Evolutionary conservation across 164 flowering plant species (phyloP), one percentile per base, ranked within the genome.

Genomic region (Litsea cubeba): DNA sequence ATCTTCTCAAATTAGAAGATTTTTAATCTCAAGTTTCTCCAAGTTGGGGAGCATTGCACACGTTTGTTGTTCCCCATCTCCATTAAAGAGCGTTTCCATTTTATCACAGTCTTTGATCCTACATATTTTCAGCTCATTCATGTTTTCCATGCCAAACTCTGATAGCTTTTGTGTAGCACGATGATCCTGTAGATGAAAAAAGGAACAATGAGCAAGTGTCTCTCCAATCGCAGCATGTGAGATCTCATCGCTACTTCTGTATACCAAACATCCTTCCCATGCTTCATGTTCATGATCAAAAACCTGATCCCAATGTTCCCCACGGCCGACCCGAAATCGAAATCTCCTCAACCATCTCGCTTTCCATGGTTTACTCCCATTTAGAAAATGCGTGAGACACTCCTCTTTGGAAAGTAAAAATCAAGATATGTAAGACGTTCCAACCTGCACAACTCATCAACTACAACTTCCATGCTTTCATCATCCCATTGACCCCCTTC

Each of bases 401-500:
- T 69, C 71, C 17, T 35, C 25, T 15, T 28, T 30, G 78, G 79
- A 60, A 79, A 70, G 71, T 23, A 46, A 11, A 78, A 67, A 12
- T 71, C 63, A 35, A 78, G 71, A 22, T 5, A 12, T 0, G 26
- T 64, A 28, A 79, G 28, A n/a, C 32, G 12, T 20, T 8, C 1
- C 18, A 79, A 66, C 54, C 26, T 28, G 5, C 50, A 17, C 62
- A 79, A 15, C 5, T 54, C 11, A 28, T 72, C 81, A n/a, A 64
- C 14, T 1, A 73, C 26, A 51, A 10, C 69, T 20, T 46, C 63
- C 14, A 28, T 67, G 30, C 2, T n/a, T 3, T 0, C 26, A 1
- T 28, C 35, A 30, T 73, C 18, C 79, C 82, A 79, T 58, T 70
- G 26, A 25, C 28, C 63, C 65, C 20, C 72, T 2, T 65, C 69